A percentile compares a stretch with the other conserved stretches of the same genome.
Evolutionary conservation across 2,329 filamentous ascomycete genomes (phyloP).

Genomic region (Ambrosiella xylebori): DNA sequence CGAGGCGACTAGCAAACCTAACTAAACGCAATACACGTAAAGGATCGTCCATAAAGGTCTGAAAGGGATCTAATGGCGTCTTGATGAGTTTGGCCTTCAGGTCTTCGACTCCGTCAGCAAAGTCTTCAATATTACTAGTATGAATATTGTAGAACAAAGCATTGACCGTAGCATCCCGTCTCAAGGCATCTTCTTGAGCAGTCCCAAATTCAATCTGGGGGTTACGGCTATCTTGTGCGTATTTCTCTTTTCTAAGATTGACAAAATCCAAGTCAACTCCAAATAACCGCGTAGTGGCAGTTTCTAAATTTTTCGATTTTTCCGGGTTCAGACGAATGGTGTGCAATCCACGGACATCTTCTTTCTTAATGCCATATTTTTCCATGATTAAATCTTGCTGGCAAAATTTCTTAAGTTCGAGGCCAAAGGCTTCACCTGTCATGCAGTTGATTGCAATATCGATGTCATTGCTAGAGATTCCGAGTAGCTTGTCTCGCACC

Average conservation of each 20-base stretch:
- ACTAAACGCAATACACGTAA: slow-evolving; percentile 73
- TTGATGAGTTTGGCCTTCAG: slow-evolving; percentile 56
- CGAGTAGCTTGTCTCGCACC: slow-evolving; percentile 71
- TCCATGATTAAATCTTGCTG: slow-evolving; percentile 38
- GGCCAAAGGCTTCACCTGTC: slow-evolving; percentile 64
- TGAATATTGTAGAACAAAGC: slow-evolving; percentile 91
- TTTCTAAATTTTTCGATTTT: slow-evolving; percentile 92
- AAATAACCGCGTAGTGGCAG: slow-evolving; percentile 69
- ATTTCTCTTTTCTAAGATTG: slow-evolving; percentile 83
- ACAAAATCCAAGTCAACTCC: slow-evolving; percentile 86
- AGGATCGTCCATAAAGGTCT: slow-evolving; percentile 91
- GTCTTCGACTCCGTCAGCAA: slow-evolving; percentile 63
- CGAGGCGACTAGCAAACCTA: slow-evolving; percentile 72
- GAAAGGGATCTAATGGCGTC: slow-evolving; percentile 71
- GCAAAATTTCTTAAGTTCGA: slow-evolving; percentile 51
- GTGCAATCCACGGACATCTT: slow-evolving; percentile 59
- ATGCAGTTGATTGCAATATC: slow-evolving; percentile 74
- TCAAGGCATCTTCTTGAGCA: slow-evolving; percentile 71
- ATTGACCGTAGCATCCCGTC: slow-evolving; percentile 86
- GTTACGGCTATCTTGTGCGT: slow-evolving; percentile 74
- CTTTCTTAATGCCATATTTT: slow-evolving; percentile 39
- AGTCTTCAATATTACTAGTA: slow-evolving; percentile 64
- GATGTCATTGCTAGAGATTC: slow-evolving; percentile 58
- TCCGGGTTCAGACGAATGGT: slow-evolving; percentile 86
- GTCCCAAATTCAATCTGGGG: slow-evolving; percentile 90